Percentiles rank a stretch among this genome's conserved stretches.
Evolutionary conservation across 23 red algal species (phyloP).

Genomic region (Agarophyton chilense): DNA sequence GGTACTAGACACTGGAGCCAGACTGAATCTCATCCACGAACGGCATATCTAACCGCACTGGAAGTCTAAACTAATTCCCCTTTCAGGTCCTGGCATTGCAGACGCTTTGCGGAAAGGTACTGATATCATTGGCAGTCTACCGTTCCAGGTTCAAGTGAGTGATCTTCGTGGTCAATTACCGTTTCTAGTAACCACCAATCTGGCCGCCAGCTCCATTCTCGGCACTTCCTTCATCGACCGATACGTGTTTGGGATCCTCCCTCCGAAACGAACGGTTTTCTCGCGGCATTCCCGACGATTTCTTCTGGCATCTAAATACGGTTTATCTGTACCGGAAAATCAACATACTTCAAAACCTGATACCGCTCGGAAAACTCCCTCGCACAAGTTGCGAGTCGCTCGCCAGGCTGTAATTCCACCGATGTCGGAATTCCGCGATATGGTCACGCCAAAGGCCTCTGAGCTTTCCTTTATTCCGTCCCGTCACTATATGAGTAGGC

Average conservation of each 20-base stretch:
- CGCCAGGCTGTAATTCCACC: not conserved
- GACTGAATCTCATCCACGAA: not conserved
- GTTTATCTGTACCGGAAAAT: not conserved
- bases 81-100: not conserved
- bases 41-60: not conserved
- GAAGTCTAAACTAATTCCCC: not conserved
- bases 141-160: not conserved
- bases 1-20: not conserved
- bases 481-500: not conserved
- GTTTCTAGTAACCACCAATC: not conserved
- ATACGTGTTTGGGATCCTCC: not conserved
- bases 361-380: not conserved
- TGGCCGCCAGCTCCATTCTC: not conserved
- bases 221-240: not conserved
- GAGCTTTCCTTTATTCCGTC: not conserved
- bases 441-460: not conserved
- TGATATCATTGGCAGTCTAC: not conserved
- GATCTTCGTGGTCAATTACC: not conserved
- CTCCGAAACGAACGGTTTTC: not conserved
- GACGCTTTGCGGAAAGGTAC: not conserved
- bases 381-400: slow-evolving; percentile 19
- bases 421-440: not conserved
- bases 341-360: not conserved
- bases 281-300: not conserved
- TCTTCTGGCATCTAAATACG: not conserved